Conservation (phyloP, 371 early-diverging fungal genomes). For the Apophysomyces ossiformis region DNA sequence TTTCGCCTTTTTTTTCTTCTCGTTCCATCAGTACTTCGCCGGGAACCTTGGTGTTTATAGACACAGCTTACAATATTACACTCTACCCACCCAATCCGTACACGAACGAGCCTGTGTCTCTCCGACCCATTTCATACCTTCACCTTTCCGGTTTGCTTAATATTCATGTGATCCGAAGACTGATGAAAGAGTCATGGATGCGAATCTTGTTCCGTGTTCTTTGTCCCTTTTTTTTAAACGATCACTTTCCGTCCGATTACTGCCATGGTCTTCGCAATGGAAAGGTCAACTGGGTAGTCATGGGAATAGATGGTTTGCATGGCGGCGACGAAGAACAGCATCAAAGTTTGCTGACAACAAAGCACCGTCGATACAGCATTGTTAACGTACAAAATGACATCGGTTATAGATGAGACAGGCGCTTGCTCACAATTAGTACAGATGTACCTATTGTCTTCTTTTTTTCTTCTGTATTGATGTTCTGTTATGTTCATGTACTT, state of each 20-base stretch:
- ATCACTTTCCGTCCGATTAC: constrained; percentile 65
- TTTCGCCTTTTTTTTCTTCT: not conserved
- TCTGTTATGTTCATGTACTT: too few relatives aligned
- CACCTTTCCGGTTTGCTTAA: constrained; percentile 65
- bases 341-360: not conserved
- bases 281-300: constrained; percentile 19
- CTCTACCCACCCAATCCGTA: constrained; percentile 64
- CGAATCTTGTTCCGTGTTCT: constrained; percentile 57
- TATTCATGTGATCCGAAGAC: constrained; percentile 52
- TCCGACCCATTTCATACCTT: constrained; percentile 60
- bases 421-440: not conserved
- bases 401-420: not conserved
- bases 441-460: not conserved
- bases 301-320: constrained; percentile 35
- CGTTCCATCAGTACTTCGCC: constrained; percentile 49
- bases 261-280: constrained; percentile 55
- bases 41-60: constrained; percentile 64
- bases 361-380: constrained; percentile 7
- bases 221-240: constrained; percentile 64
- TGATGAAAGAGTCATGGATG: constrained; percentile 51
- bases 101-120: constrained; percentile 60
- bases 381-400: constrained; percentile 12
- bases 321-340: constrained; percentile 28
- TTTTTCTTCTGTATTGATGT: too few relatives aligned
- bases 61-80: constrained; percentile 54